Base-by-base conservation (phyloP, 2,329 filamentous ascomycete genomes). In the Cryphonectria japonica region DNA sequence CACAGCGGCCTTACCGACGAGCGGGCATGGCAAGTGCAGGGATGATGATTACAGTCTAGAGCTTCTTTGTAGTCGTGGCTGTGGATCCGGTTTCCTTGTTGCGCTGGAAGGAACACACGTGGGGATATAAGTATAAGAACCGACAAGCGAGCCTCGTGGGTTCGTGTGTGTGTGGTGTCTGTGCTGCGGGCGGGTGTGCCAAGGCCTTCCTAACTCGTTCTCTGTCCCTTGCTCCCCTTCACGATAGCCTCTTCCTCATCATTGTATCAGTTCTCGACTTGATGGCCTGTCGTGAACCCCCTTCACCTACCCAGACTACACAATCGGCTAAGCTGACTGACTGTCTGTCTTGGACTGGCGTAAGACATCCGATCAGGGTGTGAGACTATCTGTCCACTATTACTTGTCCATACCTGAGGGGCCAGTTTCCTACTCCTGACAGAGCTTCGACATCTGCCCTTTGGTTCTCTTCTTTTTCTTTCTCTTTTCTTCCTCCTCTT, bases 301-400 rank as follows among this genome's bases (percentile, higher is more conserved):
- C 11, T 29, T 37, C 26, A 54, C 13, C 60, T 50, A 46, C 50
- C 50, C 63, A 43, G 32, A 39, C 43, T 46, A 50, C 41, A 37
- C 46, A 50, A 50, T 50, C 64, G 29, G 50, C 34, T 64, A 52
- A 50, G 54, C 65, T 65, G 68, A 70, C 67, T 72, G 70, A 60
- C 70, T 34, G 34, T 70, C 37, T 39, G 37, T 39, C 37, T 39
- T 64, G 70, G 52, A 61, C 37, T 39, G 50, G 68, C 19, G 41
- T 43, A 41, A 57, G 34, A 46, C 32, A 70, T 34, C 19, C n/a
- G 8, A 65, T 39, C 26, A 46, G 59, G 68, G 68, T 34, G 39
- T 63, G 41, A 67, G 57, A 63, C 63, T 50, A 26, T 61, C 11
- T 9, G 16, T 22, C 3, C 16, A 50, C 16, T n/a, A 50, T n/a